Base-by-base conservation (phyloP, 192 early-diverging fungal species). In the Diversispora epigaea region DNA sequence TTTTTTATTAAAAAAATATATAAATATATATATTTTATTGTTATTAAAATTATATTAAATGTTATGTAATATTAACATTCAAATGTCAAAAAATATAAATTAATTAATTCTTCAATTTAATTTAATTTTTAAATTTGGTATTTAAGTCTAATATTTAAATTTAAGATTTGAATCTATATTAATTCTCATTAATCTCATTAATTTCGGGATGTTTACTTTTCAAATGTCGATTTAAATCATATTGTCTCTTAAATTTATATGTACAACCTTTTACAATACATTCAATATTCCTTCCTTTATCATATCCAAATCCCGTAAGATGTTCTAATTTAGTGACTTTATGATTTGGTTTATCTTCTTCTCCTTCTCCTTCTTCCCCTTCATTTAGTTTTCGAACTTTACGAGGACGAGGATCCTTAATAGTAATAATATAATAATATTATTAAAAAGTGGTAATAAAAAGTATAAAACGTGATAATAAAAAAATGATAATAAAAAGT, bases 141-240 rank as follows among this genome's bases (percentile, higher is more conserved):
- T 32, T 32, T 32, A 32, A 32, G n/a, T 32, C 25, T 32, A 32
- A 32, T 32, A 8, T 49, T 49, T 8, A 5, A 8, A 8, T 49
- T 49, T 11, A 49, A 8, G 47, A 49, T 8, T 49, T 49, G 7
- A 49, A 8, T 49, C 47, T 49, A 11, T 49, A 49, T 49, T 8
- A 49, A 0, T 2, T 49, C 47, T 49, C 47, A 14, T 49, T 54
- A 17, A 17, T 11, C n/a, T 54, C n/a, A 17, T 11, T 54, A 54
- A 54, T 54, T 54, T 54, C 25, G 25, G 68, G 21, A 63, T 73
- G 71, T 49, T 21, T 25, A 63, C 52, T 57, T 62, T 45, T 63
- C 40, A 73, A 11, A 62, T 61, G 71, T 45, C 58, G 62, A 41
- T 73, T 15, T 11, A 73, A 44, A 63, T 73, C 71, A 63, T 73